A percentile compares a stretch with the other conserved stretches of the same genome.
Evolutionary conservation across 768 basidiomycete genomes (phyloP).

Genomic region (Austroboletus festivus): DNA sequence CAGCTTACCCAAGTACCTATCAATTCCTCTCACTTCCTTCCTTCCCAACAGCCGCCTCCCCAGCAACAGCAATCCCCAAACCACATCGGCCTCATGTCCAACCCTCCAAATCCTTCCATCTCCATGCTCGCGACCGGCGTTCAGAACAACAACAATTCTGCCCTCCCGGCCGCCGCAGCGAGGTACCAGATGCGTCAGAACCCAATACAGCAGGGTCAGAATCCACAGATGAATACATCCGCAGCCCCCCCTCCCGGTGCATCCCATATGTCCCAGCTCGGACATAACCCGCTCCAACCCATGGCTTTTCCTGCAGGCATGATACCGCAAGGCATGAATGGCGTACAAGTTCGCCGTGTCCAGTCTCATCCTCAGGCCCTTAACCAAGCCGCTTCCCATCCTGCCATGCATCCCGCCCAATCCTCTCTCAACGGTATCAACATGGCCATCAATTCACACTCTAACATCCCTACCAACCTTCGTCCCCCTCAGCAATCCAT

Average conservation of each 20-base stretch:
- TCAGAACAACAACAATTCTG: slow-evolving; percentile 24
- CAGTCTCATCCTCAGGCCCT: slow-evolving; percentile 53
- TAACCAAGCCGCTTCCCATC: slow-evolving; percentile 37
- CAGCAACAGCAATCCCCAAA: slow-evolving; percentile 32
- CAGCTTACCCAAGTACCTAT: slow-evolving; percentile 40
- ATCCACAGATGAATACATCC: slow-evolving; percentile 33
- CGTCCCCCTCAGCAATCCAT: slow-evolving; percentile 36
- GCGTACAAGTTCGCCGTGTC: slow-evolving; percentile 47
- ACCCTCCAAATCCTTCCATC: slow-evolving; percentile 36
- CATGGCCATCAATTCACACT: slow-evolving; percentile 46
- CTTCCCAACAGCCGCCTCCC: slow-evolving; percentile 37
- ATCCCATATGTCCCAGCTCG: slow-evolving; percentile 31
- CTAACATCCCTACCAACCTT: slow-evolving; percentile 38
- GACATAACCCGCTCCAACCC: slow-evolving; percentile 37
- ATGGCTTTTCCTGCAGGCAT: slow-evolving; percentile 42
- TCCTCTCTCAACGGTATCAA: slow-evolving; percentile 36
- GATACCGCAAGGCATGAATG: slow-evolving; percentile 39
- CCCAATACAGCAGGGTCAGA: slow-evolving; percentile 38
- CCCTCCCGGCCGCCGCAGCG: slow-evolving; percentile 20
- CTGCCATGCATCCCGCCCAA: slow-evolving; percentile 35
- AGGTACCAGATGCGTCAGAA: slow-evolving; percentile 36
- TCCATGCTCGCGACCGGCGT: slow-evolving; percentile 34
- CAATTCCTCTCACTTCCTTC: slow-evolving; percentile 33
- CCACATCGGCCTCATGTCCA: slow-evolving; percentile 38
- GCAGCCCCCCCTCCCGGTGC: slow-evolving; percentile 24